phyloP scores from a whole-genome alignment of 106 monocot species.

The Allium cepa region DNA sequence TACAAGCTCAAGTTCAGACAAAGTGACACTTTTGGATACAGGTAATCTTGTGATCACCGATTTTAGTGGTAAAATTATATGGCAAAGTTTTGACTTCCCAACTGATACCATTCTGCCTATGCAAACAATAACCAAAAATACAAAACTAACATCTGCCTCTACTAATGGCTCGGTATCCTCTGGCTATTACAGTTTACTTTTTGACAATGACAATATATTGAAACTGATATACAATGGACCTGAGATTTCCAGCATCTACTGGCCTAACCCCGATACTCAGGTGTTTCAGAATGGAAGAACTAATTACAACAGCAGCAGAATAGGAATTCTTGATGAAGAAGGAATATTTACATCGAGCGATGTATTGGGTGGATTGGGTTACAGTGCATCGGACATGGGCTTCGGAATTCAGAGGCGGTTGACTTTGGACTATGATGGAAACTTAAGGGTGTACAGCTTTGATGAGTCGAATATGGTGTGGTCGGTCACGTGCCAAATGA shows the following conservation, averaged over 20 bases:
- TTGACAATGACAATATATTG: conserved; percentile 18
- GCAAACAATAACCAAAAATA: conserved; percentile 23
- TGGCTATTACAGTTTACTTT: conserved; percentile 22
- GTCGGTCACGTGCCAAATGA: conserved; percentile 29
- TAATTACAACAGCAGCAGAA: conserved; percentile 38
- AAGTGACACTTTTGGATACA: conserved; percentile 16
- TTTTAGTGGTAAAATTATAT: conserved; percentile 8
- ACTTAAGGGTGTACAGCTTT: conserved; percentile 32
- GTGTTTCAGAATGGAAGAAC: conserved; percentile 26
- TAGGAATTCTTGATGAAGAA: conserved; percentile 12
- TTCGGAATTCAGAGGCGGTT: conserved; percentile 13
- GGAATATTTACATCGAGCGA: conserved; percentile 20
- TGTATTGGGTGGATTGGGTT: not conserved
- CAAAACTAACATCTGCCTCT: conserved; percentile 10
- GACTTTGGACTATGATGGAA: conserved; percentile 34
- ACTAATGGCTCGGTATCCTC: conserved; percentile 2
- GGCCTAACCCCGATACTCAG: conserved; percentile 21
- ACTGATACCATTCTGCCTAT: conserved; percentile 38
- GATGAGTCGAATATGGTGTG: conserved; percentile 17
- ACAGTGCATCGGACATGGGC: conserved; percentile 11
- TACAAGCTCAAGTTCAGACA: conserved; percentile 4
- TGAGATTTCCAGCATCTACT: conserved; percentile 40
- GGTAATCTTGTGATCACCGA: conserved; percentile 32
- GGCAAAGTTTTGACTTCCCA: conserved; percentile 38
- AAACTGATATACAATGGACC: conserved; percentile 17